phyloP scores from a whole-genome alignment of 2,329 filamentous ascomycete species.

The Aspergillus hortae region DNA sequence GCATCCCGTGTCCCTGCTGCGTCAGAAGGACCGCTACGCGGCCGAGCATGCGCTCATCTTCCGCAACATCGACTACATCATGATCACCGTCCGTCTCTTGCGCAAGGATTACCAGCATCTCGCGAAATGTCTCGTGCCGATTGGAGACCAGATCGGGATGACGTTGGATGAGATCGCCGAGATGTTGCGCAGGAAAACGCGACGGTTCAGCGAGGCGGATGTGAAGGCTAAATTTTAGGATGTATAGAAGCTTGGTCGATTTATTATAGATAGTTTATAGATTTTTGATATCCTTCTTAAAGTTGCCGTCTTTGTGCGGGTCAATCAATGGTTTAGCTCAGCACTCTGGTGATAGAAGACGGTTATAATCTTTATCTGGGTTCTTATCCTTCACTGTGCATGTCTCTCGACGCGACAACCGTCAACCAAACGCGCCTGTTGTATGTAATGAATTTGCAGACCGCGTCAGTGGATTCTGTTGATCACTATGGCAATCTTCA shows the following conservation, averaged over 20 bases:
- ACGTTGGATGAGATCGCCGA: conserved; percentile 59
- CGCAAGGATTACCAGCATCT: conserved; percentile 68
- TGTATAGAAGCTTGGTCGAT: not conserved
- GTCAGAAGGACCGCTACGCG: conserved; percentile 64
- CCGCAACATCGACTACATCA: conserved; percentile 75
- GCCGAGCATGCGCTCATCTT: conserved; percentile 70
- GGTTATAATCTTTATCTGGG: too few relatives aligned
- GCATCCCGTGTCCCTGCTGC: conserved; percentile 69
- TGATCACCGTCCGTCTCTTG: conserved; percentile 67
- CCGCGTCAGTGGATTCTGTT: too few relatives aligned
- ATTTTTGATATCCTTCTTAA: not conserved
- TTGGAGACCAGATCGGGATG: conserved; percentile 67
- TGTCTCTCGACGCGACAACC: too few relatives aligned
- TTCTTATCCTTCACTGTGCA: too few relatives aligned
- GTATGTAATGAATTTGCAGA: too few relatives aligned
- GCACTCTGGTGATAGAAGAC: too few relatives aligned
- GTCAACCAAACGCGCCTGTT: too few relatives aligned
- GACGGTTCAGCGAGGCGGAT: conserved; percentile 45
- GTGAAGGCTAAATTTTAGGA: not conserved
- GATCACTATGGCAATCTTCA: too few relatives aligned
- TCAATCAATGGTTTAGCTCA: too few relatives aligned
- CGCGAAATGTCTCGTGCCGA: conserved; percentile 68
- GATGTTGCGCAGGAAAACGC: conserved; percentile 64
- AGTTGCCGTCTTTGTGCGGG: too few relatives aligned
- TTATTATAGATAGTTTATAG: not conserved